Conservation (phyloP, 768 basidiomycete species). For the Lactifluus volemus region DNA sequence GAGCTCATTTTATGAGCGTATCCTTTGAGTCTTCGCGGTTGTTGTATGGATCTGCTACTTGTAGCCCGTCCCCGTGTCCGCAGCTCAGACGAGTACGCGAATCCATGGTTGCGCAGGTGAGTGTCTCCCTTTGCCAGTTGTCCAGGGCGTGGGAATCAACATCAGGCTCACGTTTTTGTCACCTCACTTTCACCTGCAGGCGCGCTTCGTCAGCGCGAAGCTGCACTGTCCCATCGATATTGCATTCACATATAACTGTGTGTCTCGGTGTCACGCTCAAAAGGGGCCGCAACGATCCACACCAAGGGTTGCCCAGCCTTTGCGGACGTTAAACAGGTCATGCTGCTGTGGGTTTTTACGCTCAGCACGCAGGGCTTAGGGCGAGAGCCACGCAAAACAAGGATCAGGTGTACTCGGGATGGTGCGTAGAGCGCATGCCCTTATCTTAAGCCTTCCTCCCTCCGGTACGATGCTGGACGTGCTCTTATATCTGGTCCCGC, state of each 20-base stretch:
- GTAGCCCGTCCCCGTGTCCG: conserved; percentile 23
- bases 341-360: conserved; percentile 46
- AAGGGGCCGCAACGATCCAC: conserved; percentile 47
- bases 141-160: conserved; percentile 47
- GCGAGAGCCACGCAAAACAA: conserved; percentile 40
- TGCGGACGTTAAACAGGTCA: not conserved
- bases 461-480: not conserved
- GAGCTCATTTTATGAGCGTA: conserved; percentile 60
- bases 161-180: conserved; percentile 52
- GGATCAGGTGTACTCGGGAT: conserved; percentile 60
- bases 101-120: conserved; percentile 43
- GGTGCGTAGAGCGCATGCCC: conserved; percentile 25
- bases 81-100: not conserved
- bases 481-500: conserved; percentile 30
- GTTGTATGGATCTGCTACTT: conserved; percentile 65
- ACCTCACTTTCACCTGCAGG: conserved; percentile 57
- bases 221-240: conserved; percentile 59
- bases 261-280: conserved; percentile 42
- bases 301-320: no score
- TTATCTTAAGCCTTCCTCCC: not conserved
- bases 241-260: conserved; percentile 39
- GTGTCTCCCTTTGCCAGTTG: conserved; percentile 56
- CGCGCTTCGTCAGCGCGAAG: conserved; percentile 49
- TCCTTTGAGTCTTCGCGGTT: conserved; percentile 60
- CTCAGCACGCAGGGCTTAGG: conserved; percentile 58